Evolutionary conservation across 2,329 filamentous ascomycete genomes (phyloP), one percentile per base, ranked within the genome.

Genomic region (Xylaria sp.): DNA sequence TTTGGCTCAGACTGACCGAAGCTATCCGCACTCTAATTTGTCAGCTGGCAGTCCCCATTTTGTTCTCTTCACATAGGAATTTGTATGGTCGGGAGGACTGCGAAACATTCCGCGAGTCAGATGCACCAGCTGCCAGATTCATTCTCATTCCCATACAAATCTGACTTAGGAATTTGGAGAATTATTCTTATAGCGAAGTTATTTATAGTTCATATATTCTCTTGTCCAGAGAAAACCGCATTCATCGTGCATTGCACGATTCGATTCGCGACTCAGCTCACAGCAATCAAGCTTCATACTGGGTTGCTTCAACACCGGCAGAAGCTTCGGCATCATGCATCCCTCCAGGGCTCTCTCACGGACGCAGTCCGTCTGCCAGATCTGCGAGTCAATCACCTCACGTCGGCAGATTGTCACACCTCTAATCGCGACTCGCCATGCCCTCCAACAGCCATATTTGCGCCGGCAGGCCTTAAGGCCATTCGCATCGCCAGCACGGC

Each of bases 361-460:
- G 51, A 57, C 64, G 48, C 65, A 55, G 37, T 59, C 65, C 0
- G 57, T 72, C 18, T 71, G 70, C 54, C 69, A 70, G 47, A 67
- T 71, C 19, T 74, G 74, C 66, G 70, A 72, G 55, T 67, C 71
- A 46, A 65, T 71, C 51, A 63, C 65, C 6, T 51, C 65, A 30
- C 67, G 66, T 11, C 62, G 44, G 42, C 57, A 46, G 44, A 16
- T 46, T 65, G 61, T 65, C 23, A 65, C 60, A 37, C 59, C 66
- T 1, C 5, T 60, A 39, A 56, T 63, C 34, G 57, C 50, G 68
- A 74, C 52, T 75, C 79, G 56, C 67, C 75, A 55, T 61, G 50
- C 59, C 55, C 60, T 71, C 61, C 63, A 61, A 49, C 44, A 62
- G 58, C 60, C 49, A 2, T 57, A 19, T 16, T 37, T 53, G 6